These are phyloP conservation scores for Barnettozyma hawaiiensis DNA, from an alignment of 1,139 yeast genomes.

Conservation along the genomic window DNA sequence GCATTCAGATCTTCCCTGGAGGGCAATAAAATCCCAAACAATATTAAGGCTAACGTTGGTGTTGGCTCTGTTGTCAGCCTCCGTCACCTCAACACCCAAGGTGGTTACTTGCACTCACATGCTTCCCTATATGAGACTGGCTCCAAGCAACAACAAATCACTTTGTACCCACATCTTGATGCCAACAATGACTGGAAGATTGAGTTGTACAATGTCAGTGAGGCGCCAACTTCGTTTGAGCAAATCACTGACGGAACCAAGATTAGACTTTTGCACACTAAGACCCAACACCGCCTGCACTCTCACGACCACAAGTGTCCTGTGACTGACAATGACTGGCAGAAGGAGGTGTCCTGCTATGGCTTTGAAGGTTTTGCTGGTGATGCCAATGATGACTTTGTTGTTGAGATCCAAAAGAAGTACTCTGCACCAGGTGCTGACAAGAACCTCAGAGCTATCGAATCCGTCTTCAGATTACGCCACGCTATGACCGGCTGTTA, in stretches of 20 bases:
- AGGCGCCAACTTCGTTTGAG: constrained; percentile 46
- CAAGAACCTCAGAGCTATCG: constrained; percentile 66
- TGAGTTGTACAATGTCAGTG: constrained; percentile 53
- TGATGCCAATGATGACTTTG: constrained; percentile 93
- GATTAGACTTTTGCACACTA: constrained; percentile 68
- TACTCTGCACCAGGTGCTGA: constrained; percentile 54
- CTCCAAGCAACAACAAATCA: constrained; percentile 90
- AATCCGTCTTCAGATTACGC: constrained; percentile 77
- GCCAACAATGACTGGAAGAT: constrained; percentile 80
- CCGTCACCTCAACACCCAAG: constrained; percentile 80
- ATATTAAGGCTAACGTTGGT: constrained; percentile 79
- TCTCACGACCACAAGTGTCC: constrained; percentile 96
- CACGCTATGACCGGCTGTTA: constrained; percentile 91
- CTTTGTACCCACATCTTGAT: constrained; percentile 91
- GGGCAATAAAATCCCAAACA: constrained; percentile 63
- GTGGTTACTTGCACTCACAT: constrained; percentile 96
- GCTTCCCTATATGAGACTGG: constrained; percentile 81
- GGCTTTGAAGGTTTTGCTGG: constrained; percentile 90
- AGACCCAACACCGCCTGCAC: constrained; percentile 78
- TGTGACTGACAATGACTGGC: constrained; percentile 90
- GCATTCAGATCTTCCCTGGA: constrained; percentile 77
- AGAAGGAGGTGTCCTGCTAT: constrained; percentile 88
- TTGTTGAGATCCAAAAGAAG: constrained; percentile 74
- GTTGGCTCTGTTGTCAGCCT: constrained; percentile 74
- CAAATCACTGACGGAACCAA: constrained; percentile 73